Evolutionary conservation across 805 yeast genomes (phyloP).

Genomic region (Saccharomycopsis capsularis): DNA sequence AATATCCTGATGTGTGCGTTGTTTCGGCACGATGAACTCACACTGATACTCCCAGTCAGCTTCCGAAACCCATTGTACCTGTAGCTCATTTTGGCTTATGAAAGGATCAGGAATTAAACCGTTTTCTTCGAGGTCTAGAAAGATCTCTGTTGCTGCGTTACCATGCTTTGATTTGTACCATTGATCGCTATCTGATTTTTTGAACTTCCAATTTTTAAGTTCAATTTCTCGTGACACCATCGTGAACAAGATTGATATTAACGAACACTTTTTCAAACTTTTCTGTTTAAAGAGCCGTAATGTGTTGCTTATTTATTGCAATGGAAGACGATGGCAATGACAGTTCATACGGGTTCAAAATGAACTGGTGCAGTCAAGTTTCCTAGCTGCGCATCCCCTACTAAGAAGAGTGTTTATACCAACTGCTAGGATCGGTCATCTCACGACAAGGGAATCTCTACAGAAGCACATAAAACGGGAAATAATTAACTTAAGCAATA

Average conservation of each 20-base stretch:
- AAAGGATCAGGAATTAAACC: constrained; percentile 41
- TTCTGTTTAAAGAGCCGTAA: not conserved
- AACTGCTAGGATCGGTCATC: no score
- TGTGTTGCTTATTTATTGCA: no score
- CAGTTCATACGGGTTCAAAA: no score
- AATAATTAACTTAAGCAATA: no score
- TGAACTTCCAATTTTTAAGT: constrained; percentile 3
- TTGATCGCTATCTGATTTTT: not conserved
- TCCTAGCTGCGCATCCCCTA: no score
- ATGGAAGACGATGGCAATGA: no score
- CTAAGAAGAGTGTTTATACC: no score
- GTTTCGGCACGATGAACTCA: constrained; percentile 20
- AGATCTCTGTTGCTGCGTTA: constrained; percentile 31
- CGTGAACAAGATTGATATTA: no score
- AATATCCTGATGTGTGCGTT: not conserved
- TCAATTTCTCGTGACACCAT: not conserved
- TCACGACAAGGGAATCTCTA: no score
- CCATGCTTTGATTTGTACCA: constrained; percentile 1
- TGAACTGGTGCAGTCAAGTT: no score
- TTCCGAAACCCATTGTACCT: constrained; percentile 46
- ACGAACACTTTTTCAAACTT: no score
- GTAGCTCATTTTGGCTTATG: constrained; percentile 35
- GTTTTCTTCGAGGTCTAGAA: constrained; percentile 35
- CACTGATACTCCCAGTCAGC: constrained; percentile 42
- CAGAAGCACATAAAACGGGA: no score